Conservation (phyloP, 108 stramenopile species). For the Nannochloropsis gaditana region DNA sequence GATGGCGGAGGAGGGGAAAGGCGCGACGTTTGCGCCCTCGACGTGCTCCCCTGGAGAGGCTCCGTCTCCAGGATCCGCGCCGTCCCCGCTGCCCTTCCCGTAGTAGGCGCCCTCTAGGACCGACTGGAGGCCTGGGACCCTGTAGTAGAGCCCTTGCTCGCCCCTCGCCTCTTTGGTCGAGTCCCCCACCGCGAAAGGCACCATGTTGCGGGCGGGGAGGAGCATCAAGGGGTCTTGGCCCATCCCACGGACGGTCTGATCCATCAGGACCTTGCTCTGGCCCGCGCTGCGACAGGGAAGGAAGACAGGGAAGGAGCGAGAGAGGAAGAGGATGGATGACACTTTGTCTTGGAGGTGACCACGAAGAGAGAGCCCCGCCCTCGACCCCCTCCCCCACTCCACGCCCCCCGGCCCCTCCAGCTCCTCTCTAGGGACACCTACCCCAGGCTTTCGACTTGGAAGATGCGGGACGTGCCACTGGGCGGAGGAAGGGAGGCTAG, state of each 20-base stretch:
- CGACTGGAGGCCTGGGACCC: slow-evolving; percentile 5
- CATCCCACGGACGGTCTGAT: background rate
- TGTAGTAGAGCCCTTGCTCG: background rate
- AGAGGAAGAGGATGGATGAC: background rate
- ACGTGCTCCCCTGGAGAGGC: background rate
- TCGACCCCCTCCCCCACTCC: background rate
- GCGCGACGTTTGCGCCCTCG: background rate
- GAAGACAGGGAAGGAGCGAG: background rate
- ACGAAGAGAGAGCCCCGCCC: background rate
- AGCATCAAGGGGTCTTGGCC: background rate
- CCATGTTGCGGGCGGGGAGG: slow-evolving; percentile 14
- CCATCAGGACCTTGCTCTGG: background rate
- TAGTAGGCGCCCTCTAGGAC: background rate
- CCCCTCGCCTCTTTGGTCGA: background rate
- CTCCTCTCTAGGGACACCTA: background rate
- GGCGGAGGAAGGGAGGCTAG: slow-evolving; percentile 28
- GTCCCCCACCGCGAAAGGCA: background rate
- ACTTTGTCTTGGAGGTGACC: background rate
- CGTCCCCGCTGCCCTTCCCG: background rate
- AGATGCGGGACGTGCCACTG: background rate
- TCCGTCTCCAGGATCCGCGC: background rate
- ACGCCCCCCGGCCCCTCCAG: background rate
- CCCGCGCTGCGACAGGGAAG: background rate
- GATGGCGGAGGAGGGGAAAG: background rate
- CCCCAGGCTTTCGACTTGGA: background rate